A percentile compares a stretch with the other conserved stretches of the same genome.
Conservation (phyloP, 1,284 basidiomycete genomes). For the Omphalotus olearius region DNA sequence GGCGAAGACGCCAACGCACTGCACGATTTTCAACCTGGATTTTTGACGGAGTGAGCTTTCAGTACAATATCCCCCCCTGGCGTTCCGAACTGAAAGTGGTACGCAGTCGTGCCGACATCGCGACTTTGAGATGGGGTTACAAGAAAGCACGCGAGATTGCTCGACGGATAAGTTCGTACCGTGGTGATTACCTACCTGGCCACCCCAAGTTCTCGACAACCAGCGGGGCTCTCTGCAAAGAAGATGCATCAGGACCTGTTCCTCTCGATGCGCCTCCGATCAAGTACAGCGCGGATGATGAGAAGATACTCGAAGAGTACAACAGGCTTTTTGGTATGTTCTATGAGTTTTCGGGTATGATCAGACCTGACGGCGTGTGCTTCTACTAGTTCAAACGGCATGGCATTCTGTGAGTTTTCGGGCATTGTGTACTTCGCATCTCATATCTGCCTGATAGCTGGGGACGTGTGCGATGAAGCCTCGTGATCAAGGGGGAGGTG, state of each 20-base stretch:
- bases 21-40: conserved; percentile 11
- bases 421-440: background rate
- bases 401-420: conserved; percentile 35
- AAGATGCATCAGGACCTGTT: conserved; percentile 20
- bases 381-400: conserved; percentile 22
- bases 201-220: conserved; percentile 38
- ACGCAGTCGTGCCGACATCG: conserved; percentile 3
- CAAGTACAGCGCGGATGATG: conserved; percentile 38
- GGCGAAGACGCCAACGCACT: conserved; percentile 8
- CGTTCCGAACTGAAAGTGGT: background rate
- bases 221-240: conserved; percentile 30
- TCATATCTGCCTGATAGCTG: conserved; percentile 23
- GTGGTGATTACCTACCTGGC: conserved; percentile 32
- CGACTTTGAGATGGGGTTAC: conserved; percentile 30
- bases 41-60: conserved; percentile 9
- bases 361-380: background rate
- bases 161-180: conserved; percentile 41
- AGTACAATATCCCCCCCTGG: background rate
- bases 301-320: conserved; percentile 30
- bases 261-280: conserved; percentile 30
- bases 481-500: conserved; percentile 33
- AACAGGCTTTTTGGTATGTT: conserved; percentile 22
- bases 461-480: conserved; percentile 50
- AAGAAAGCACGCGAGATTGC: conserved; percentile 40
- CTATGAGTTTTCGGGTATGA: too few species aligned